Evolutionary conservation across 768 basidiomycete genomes (phyloP).

Genomic region (Clitopilus hobsonii): DNA sequence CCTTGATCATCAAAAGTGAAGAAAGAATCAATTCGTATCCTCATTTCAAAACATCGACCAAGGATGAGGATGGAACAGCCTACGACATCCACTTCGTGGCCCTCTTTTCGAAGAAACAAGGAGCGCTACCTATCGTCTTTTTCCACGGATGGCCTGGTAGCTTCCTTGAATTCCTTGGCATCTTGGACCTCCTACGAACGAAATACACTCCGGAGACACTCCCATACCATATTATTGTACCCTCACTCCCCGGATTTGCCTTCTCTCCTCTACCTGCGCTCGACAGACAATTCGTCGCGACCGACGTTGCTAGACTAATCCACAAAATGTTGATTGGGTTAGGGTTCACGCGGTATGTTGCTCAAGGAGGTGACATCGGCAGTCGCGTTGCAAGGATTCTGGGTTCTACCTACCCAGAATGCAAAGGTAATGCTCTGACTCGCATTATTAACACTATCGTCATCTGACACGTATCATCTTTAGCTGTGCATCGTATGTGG

Average conservation of each 20-base stretch:
- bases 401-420: background rate
- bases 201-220: background rate
- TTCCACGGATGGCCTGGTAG: background rate
- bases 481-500: background rate
- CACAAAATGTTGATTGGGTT: background rate
- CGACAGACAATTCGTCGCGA: background rate
- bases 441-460: background rate
- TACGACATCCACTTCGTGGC: background rate
- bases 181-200: background rate
- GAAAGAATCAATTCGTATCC: too few species aligned
- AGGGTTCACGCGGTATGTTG: background rate
- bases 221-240: background rate
- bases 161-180: background rate
- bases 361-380: background rate
- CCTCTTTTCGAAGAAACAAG: background rate
- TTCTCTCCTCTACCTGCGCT: background rate
- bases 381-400: background rate
- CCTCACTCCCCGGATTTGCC: background rate
- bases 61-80: background rate
- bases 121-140: background rate
- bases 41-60: background rate
- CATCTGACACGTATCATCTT: background rate
- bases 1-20: too few species aligned
- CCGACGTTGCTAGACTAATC: background rate
- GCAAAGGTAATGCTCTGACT: background rate